phyloP scores from a whole-genome alignment of 1,284 basidiomycete genomes.

The Cutaneotrichosporon cavernicola region DNA sequence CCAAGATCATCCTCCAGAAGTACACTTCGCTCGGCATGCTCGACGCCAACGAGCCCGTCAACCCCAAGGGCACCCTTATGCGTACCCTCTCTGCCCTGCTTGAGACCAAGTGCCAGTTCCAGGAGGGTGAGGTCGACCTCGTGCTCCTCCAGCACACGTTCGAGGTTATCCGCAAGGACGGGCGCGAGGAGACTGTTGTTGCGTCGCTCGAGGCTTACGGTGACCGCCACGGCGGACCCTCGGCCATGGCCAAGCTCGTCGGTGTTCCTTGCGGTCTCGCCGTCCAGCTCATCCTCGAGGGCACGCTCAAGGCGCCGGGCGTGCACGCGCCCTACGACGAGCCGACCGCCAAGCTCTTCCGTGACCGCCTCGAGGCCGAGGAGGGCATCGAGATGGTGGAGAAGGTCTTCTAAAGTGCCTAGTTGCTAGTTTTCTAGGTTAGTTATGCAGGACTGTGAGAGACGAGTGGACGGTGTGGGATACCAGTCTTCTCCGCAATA shows the following conservation, averaged over 20 bases:
- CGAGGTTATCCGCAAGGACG: conserved; percentile 79
- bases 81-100: conserved; percentile 91
- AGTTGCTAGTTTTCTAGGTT: neutral
- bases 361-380: conserved; percentile 67
- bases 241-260: conserved; percentile 91
- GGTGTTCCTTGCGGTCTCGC: conserved; percentile 95
- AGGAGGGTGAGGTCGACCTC: conserved; percentile 85
- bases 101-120: conserved; percentile 90
- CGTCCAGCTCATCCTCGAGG: conserved; percentile 69
- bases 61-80: conserved; percentile 74
- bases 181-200: conserved; percentile 80
- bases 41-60: conserved; percentile 64
- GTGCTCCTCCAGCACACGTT: conserved; percentile 99
- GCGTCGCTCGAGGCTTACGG: conserved; percentile 93
- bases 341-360: conserved; percentile 74
- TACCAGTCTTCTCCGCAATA: too few relatives aligned
- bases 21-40: conserved; percentile 93
- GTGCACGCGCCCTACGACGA: conserved; percentile 86
- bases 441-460: neutral
- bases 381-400: conserved; percentile 83
- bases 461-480: neutral
- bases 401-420: conserved; percentile 53
- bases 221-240: conserved; percentile 69
- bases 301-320: conserved; percentile 72
- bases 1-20: conserved; percentile 80